phyloP scores from a whole-genome alignment of 371 early-diverging fungal species.

The Coemansia sp. region DNA sequence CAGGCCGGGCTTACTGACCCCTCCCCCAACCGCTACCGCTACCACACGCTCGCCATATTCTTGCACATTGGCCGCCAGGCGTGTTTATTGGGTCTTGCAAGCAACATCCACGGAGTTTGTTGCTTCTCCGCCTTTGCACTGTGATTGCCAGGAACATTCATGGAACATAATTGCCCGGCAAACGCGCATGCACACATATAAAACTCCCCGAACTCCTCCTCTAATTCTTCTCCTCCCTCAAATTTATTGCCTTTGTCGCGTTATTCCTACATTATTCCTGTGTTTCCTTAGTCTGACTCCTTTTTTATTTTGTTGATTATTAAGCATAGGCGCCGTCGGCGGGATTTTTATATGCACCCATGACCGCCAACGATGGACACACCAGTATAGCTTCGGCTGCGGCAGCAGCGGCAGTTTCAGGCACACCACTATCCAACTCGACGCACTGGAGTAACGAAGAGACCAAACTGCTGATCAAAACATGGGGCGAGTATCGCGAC shows the following conservation, averaged over 20 bases:
- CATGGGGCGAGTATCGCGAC: slow-evolving; percentile 50
- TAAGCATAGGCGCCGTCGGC: not conserved
- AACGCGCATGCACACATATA: not conserved
- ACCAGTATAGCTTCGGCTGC: slow-evolving; percentile 12
- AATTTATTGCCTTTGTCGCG: not conserved
- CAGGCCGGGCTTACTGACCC: not conserved
- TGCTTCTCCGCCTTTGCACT: not conserved
- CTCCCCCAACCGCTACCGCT: not conserved
- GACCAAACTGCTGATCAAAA: slow-evolving; percentile 43
- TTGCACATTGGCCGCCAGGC: not conserved
- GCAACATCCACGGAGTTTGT: not conserved
- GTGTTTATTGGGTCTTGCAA: not conserved
- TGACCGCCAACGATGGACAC: slow-evolving; percentile 22
- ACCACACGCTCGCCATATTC: not conserved
- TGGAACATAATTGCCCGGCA: slow-evolving; percentile 7
- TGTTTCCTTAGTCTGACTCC: not conserved
- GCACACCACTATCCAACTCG: slow-evolving; percentile 48
- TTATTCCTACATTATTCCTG: not conserved
- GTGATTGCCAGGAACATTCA: slow-evolving; percentile 1
- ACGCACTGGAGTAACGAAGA: slow-evolving; percentile 53
- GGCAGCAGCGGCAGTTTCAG: slow-evolving; percentile 30
- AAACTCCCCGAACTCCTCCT: not conserved
- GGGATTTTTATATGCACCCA: slow-evolving; percentile 10
- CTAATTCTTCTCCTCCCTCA: not conserved
- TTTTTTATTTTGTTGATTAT: not conserved